Evolutionary conservation across 257 asterid genomes (phyloP).

Genomic region (Striga asiatica): DNA sequence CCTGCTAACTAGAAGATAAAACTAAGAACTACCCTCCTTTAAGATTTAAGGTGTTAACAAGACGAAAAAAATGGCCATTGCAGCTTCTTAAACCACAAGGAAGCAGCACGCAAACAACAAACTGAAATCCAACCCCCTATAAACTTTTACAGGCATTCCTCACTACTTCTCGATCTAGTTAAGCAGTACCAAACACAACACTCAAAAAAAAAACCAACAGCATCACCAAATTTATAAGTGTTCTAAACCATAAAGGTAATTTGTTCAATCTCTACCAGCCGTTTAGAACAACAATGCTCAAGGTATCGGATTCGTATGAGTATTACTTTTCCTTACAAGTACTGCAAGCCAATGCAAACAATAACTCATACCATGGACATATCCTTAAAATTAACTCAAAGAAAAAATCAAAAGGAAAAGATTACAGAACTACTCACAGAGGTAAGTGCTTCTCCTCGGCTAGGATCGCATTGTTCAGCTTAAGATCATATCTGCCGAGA

Average conservation of each 20-base stretch:
- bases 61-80: too few relatives aligned
- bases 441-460: constrained; percentile 95
- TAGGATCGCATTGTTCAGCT: constrained; percentile 78
- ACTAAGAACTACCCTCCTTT: too few relatives aligned
- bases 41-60: too few relatives aligned
- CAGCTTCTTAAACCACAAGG: too few relatives aligned
- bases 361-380: background rate
- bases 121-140: background rate
- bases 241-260: background rate
- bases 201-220: background rate
- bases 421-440: constrained; percentile 38
- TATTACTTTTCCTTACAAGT: background rate
- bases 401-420: background rate
- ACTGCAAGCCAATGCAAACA: background rate
- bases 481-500: constrained; percentile 46
- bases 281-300: background rate
- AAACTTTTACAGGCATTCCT: background rate
- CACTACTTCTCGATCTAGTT: background rate
- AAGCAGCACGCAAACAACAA: constrained; percentile 1
- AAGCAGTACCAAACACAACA: background rate
- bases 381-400: constrained; percentile 5
- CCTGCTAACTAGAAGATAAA: too few relatives aligned
- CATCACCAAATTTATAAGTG: background rate
- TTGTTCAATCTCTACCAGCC: background rate
- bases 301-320: background rate